These are phyloP conservation scores for Chondrus crispus DNA, from an alignment of 23 red algal species.

Conservation along the genomic window DNA sequence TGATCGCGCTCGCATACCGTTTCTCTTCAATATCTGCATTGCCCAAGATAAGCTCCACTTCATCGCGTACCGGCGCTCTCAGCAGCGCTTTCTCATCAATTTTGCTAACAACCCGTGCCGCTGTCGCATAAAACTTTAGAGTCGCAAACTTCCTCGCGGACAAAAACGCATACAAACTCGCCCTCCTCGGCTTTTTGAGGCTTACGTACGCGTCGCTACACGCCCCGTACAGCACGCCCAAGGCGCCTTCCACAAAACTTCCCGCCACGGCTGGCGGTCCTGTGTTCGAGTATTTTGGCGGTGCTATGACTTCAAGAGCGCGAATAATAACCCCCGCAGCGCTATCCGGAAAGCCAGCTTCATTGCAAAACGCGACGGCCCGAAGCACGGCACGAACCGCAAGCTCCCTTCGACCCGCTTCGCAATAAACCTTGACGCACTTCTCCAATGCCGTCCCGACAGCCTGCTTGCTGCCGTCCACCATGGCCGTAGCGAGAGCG, in stretches of 20 bases:
- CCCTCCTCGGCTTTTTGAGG: conserved; percentile 15
- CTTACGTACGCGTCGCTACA: not conserved
- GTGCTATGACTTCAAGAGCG: not conserved
- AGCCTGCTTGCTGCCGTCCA: conserved; percentile 18
- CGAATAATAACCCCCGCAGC: conserved; percentile 44
- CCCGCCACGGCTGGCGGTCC: not conserved
- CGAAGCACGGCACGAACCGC: conserved; percentile 32
- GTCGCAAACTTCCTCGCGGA: conserved; percentile 13
- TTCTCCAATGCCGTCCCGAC: conserved; percentile 22
- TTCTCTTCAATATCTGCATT: not conserved
- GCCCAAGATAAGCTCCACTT: conserved; percentile 39
- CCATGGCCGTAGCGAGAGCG: conserved; percentile 22
- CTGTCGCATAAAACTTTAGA: conserved; percentile 2
- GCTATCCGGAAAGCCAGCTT: conserved; percentile 48
- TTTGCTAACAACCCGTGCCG: conserved; percentile 1
- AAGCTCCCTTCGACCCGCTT: conserved; percentile 45
- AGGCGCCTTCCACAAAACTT: conserved; percentile 29
- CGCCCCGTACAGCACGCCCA: conserved; percentile 1
- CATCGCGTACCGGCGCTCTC: not conserved
- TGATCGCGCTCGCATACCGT: not conserved
- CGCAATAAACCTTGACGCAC: conserved; percentile 9
- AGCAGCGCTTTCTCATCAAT: conserved; percentile 40
- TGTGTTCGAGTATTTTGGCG: too few relatives aligned
- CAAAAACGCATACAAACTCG: conserved; percentile 45
- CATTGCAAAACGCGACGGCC: conserved; percentile 45